phyloP scores from a whole-genome alignment of 805 yeast genomes.

The Lipomyces orientalis region DNA sequence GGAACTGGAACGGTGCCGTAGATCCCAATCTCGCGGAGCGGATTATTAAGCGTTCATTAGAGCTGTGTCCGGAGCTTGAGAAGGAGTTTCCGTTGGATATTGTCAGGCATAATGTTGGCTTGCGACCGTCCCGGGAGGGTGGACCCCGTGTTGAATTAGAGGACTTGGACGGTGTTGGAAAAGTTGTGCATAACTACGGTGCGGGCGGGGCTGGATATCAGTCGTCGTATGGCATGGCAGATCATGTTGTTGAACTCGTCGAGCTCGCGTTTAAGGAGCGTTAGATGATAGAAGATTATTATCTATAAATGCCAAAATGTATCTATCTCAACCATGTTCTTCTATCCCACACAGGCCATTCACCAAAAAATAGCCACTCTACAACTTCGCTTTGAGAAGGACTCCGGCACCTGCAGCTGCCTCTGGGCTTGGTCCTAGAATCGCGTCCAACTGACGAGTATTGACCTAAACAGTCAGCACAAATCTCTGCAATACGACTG shows the following conservation, averaged over 20 bases:
- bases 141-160: constrained; percentile 75
- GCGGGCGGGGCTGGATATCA: constrained; percentile 83
- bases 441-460: constrained; percentile 26
- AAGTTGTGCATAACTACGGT: constrained; percentile 64
- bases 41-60: constrained; percentile 56
- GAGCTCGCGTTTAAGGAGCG: constrained; percentile 17
- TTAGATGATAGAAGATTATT: neutral
- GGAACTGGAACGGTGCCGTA: constrained; percentile 67
- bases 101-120: constrained; percentile 70
- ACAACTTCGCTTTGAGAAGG: constrained; percentile 16
- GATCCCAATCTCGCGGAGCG: constrained; percentile 63
- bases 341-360: neutral
- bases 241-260: constrained; percentile 46
- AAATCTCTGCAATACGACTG: neutral
- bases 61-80: constrained; percentile 50
- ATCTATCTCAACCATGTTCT: neutral
- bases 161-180: constrained; percentile 45
- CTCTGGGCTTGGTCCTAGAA: constrained; percentile 25
- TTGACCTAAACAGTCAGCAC: constrained; percentile 13
- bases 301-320: neutral
- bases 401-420: neutral
- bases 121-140: constrained; percentile 77
- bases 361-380: neutral
- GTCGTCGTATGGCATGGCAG: constrained; percentile 70
- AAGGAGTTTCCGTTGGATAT: constrained; percentile 53